phyloP scores from a whole-genome alignment of 192 early-diverging fungal genomes.

The Dimargaris verticillata region DNA sequence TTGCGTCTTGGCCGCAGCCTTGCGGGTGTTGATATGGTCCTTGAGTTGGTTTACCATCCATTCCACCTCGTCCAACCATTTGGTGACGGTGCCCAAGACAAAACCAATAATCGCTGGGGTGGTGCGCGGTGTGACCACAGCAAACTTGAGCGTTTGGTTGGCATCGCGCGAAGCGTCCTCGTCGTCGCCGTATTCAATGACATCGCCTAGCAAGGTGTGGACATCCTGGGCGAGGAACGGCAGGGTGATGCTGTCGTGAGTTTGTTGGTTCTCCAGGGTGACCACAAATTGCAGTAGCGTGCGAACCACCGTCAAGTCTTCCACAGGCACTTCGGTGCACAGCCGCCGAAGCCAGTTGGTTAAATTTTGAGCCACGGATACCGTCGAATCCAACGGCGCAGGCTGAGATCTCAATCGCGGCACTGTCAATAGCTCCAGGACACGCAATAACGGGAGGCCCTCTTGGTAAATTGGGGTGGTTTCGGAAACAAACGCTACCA shows the following conservation, averaged over 20 bases:
- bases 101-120: neutral
- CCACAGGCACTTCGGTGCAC: constrained; percentile 8
- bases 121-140: neutral
- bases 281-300: neutral
- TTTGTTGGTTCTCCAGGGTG: neutral
- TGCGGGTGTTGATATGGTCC: constrained; percentile 15
- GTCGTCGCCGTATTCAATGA: neutral
- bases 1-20: constrained; percentile 13
- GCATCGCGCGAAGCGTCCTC: neutral
- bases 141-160: neutral
- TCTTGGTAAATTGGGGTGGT: constrained; percentile 9
- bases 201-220: constrained; percentile 7
- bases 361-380: neutral
- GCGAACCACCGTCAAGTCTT: neutral
- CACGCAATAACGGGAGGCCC: neutral
- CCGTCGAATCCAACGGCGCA: neutral
- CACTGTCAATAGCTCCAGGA: too few species aligned
- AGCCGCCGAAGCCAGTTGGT: neutral
- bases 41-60: neutral
- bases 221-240: neutral
- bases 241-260: neutral
- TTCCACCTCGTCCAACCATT: neutral
- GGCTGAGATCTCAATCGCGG: neutral
- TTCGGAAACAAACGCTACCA: constrained; percentile 13
- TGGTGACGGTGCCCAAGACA: neutral